Percentiles rank a stretch among this genome's conserved stretches.
These are phyloP conservation scores for Cucurbita pepo DNA, from an alignment of 306 rosid species.

Conservation along the genomic window DNA sequence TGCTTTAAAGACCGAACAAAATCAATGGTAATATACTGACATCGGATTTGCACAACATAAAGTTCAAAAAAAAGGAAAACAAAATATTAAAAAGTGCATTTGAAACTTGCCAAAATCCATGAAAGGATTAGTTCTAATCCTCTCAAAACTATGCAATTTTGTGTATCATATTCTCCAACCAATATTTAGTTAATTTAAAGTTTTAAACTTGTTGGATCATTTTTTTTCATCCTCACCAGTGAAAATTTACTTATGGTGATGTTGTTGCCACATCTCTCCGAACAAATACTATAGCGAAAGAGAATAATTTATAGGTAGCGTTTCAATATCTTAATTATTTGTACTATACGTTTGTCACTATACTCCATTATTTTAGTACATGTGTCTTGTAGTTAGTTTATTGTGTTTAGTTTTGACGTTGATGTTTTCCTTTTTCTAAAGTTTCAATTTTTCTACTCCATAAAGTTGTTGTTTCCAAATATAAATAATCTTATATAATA, in stretches of 20 bases:
- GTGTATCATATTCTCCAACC: neutral
- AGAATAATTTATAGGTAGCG: neutral
- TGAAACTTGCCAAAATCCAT: neutral
- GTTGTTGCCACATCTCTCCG: neutral
- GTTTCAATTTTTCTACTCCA: neutral
- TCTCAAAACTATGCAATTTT: too few relatives aligned
- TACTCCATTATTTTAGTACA: neutral
- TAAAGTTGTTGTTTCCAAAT: neutral
- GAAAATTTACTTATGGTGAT: neutral
- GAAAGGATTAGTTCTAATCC: neutral
- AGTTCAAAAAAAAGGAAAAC: neutral
- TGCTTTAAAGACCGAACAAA: neutral
- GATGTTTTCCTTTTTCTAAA: neutral
- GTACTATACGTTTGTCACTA: neutral
- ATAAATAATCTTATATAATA: neutral
- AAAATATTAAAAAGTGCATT: neutral
- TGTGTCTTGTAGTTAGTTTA: slow-evolving; percentile 3
- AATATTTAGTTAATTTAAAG: neutral
- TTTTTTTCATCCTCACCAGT: neutral
- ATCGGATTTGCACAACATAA: neutral
- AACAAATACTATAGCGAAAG: neutral
- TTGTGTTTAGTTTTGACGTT: neutral
- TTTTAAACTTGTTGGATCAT: neutral
- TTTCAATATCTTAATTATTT: neutral
- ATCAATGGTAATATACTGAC: neutral